A percentile compares a stretch with the other conserved stretches of the same genome.
Conservation (phyloP, 1,284 basidiomycete genomes). For the Gastroboletus turbinatus region DNA sequence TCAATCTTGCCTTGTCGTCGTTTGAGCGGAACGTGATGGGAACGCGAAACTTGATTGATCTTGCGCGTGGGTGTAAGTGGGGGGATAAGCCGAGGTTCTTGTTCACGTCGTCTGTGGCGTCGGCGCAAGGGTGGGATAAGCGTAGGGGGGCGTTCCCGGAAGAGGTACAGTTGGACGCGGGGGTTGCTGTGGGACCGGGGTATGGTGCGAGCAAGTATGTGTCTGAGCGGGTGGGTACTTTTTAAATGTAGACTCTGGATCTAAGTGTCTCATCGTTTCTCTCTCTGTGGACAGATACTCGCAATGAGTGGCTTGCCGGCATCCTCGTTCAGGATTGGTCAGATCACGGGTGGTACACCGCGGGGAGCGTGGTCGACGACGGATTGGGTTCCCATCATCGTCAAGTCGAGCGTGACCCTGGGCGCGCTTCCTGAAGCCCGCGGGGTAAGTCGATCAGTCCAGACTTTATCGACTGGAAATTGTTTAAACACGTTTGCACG, state of each 20-base stretch:
- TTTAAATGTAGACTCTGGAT: not conserved
- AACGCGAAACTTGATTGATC: slow-evolving; percentile 33
- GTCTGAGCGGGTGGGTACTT: slow-evolving; percentile 24
- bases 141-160: slow-evolving; percentile 20
- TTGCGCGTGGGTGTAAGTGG: slow-evolving; percentile 29
- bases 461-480: not conserved
- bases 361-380: slow-evolving; percentile 26
- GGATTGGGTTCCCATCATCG: slow-evolving; percentile 26
- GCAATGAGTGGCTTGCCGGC: slow-evolving; percentile 17
- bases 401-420: slow-evolving; percentile 26
- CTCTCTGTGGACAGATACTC: slow-evolving; percentile 13
- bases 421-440: slow-evolving; percentile 22
- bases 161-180: slow-evolving; percentile 15
- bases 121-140: slow-evolving; percentile 25
- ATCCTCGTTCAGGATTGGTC: slow-evolving; percentile 25
- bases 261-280: not conserved
- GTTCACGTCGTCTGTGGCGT: slow-evolving; percentile 33
- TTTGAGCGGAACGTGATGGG: slow-evolving; percentile 34
- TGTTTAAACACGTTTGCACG: not conserved
- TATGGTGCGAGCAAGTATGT: slow-evolving; percentile 29
- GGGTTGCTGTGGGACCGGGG: slow-evolving; percentile 15
- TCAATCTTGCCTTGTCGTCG: slow-evolving; percentile 36
- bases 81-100: slow-evolving; percentile 26
- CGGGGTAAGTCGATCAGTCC: slow-evolving; percentile 14
- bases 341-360: slow-evolving; percentile 19